phyloP scores from a whole-genome alignment of 1,139 yeast genomes.

The Pichia kudriavzevii region DNA sequence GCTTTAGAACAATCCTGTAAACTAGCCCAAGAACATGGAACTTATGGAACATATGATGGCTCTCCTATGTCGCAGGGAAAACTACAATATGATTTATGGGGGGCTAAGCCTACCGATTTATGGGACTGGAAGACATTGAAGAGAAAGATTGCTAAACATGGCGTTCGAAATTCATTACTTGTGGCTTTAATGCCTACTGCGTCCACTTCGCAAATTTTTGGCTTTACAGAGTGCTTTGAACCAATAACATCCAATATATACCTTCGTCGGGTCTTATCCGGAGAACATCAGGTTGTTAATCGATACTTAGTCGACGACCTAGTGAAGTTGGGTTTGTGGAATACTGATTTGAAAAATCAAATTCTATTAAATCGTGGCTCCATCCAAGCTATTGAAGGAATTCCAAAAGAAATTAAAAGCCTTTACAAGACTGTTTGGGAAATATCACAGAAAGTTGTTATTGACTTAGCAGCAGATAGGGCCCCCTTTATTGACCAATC shows the following conservation, averaged over 20 bases:
- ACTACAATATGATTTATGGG: constrained; percentile 51
- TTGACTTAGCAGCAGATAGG: constrained; percentile 95
- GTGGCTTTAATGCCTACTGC: constrained; percentile 63
- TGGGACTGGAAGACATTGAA: constrained; percentile 47
- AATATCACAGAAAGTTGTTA: constrained; percentile 76
- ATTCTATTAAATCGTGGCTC: constrained; percentile 81
- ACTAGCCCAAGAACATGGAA: constrained; percentile 41
- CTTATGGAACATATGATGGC: constrained; percentile 43
- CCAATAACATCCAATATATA: constrained; percentile 53
- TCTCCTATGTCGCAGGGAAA: constrained; percentile 51
- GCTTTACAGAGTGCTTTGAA: constrained; percentile 53
- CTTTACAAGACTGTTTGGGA: constrained; percentile 97
- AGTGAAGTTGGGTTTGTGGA: constrained; percentile 46
- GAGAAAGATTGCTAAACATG: constrained; percentile 34
- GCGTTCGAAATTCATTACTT: constrained; percentile 46
- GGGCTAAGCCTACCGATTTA: constrained; percentile 41
- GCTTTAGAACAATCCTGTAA: constrained; percentile 50
- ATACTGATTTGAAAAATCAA: constrained; percentile 59
- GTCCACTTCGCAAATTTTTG: constrained; percentile 55
- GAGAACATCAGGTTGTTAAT: constrained; percentile 53
- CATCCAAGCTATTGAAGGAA: constrained; percentile 64
- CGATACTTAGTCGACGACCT: constrained; percentile 45
- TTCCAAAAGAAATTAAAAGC: constrained; percentile 71
- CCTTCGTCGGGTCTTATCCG: constrained; percentile 49
- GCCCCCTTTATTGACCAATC: constrained; percentile 92